phyloP scores from a whole-genome alignment of 1,284 basidiomycete genomes.

The Cystobasidium slooffiae region DNA sequence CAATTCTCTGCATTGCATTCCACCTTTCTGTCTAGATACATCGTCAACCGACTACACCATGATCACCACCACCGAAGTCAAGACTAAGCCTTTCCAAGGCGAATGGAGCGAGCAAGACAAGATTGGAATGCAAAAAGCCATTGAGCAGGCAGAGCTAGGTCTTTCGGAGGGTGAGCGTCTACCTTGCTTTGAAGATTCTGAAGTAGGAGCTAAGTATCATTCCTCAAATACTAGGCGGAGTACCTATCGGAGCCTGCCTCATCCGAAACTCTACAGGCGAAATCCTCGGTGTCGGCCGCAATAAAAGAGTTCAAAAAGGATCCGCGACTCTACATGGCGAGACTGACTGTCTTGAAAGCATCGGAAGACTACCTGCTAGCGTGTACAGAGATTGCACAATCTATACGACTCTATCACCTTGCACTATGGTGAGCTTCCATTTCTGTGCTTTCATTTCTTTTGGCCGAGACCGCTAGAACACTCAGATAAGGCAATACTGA shows the following conservation, averaged over 20 bases:
- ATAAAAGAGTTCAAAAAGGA: conserved; percentile 34
- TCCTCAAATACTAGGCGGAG: conserved; percentile 13
- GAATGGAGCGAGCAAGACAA: conserved; percentile 42
- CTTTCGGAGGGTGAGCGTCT: conserved; percentile 13
- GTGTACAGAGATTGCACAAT: conserved; percentile 52
- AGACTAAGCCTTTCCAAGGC: conserved; percentile 24
- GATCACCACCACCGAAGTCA: conserved; percentile 25
- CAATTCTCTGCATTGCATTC: too few species aligned
- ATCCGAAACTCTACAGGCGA: conserved; percentile 36
- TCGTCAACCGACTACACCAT: too few species aligned
- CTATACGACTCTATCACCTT: conserved; percentile 37
- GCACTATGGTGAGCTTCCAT: conserved; percentile 2
- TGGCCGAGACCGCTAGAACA: background rate
- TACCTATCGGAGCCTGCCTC: conserved; percentile 39
- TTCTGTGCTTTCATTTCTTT: background rate
- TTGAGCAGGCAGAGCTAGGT: conserved; percentile 33
- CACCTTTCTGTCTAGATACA: too few species aligned
- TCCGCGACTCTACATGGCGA: conserved; percentile 41
- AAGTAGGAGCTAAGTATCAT: background rate
- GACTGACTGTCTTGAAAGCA: conserved; percentile 51
- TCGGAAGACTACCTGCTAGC: conserved; percentile 49
- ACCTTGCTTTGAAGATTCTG: background rate
- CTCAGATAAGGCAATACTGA: background rate
- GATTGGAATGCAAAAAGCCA: conserved; percentile 26
- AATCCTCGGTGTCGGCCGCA: conserved; percentile 38